These are phyloP conservation scores for Euphorbia peplus DNA, from an alignment of 345 rosid species.

Conservation along the genomic window DNA sequence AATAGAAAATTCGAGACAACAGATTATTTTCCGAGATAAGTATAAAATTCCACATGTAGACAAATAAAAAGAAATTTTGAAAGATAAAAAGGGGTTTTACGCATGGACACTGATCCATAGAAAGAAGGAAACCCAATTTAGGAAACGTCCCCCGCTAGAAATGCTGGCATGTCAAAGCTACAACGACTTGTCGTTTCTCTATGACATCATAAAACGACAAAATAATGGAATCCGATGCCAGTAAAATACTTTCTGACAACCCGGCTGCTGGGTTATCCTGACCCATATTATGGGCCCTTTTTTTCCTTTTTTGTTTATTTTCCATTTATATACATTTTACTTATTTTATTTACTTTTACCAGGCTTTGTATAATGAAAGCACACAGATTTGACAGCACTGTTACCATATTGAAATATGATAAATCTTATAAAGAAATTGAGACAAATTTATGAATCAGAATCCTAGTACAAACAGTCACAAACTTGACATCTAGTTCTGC, in stretches of 20 bases:
- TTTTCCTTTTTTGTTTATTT: neutral
- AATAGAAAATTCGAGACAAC: too few species aligned
- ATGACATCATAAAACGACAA: conserved; percentile 7
- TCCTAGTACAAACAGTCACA: too few species aligned
- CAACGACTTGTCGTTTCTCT: conserved; percentile 28
- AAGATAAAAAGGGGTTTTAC: too few species aligned
- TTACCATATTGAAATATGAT: too few species aligned
- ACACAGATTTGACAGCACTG: neutral
- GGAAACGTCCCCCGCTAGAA: neutral
- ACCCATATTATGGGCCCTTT: conserved; percentile 12
- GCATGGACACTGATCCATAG: too few species aligned
- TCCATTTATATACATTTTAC: neutral
- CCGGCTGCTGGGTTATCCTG: neutral
- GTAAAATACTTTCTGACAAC: neutral
- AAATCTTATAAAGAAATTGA: too few species aligned
- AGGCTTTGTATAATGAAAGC: neutral
- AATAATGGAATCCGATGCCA: conserved; percentile 34
- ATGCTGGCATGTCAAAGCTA: neutral
- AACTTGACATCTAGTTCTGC: too few species aligned
- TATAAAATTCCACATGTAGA: too few species aligned
- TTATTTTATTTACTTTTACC: neutral
- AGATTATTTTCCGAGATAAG: too few species aligned
- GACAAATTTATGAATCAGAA: too few species aligned
- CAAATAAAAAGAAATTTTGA: too few species aligned
- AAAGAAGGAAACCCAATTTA: too few species aligned